Evolutionary conservation across 202 grass and related monocot species (phyloP), one percentile per base, ranked within the genome.

Genomic region (Musa balbisiana): DNA sequence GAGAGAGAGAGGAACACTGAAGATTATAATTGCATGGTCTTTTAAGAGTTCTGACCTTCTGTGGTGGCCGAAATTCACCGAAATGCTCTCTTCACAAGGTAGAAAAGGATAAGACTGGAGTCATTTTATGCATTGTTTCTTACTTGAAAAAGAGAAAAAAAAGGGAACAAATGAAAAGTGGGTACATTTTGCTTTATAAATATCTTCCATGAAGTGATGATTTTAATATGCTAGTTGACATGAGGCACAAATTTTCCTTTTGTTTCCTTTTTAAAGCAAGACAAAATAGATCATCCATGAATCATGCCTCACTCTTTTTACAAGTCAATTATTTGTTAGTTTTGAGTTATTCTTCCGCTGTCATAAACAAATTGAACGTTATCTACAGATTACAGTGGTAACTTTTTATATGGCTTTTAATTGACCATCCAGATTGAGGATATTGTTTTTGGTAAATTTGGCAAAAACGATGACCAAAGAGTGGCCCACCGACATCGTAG

Each of bases 381-480:
- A 17, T 70, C 15, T 51, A 19, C 67, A 20, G 16, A 14, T 43
- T 43, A 67, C 51, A 11, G 29, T 51, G 14, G 5, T 60, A 51
- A 70, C 8, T 3, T n/a, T 8, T 1, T 15, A 70, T 51, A 43
- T 70, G 15, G 9, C 12, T 67, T 29, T 8, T n/a, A 19, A 50
- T 51, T 65, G 17, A 50, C n/a, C n/a, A 29, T 51, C 16, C 33
- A 70, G 67, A 70, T 70, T 51, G 67, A 70, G 51, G 67, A 51
- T 19, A 21, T 70, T 70, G 67, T 70, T 50, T 70, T 70, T 20
- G 67, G 67, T 51, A 50, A 33, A 50, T 15, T 33, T 49, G 67
- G 29, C 10, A 19, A 70, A 51, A 50, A 70, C 1, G 8, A n/a
- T 21, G 62, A 65, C 22, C 9, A 26, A 10, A 12, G 16, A 65